Percentiles rank a stretch among this genome's conserved stretches.
Conservation (phyloP, 2,329 filamentous ascomycete genomes). For the Cladosporium sp. region DNA sequence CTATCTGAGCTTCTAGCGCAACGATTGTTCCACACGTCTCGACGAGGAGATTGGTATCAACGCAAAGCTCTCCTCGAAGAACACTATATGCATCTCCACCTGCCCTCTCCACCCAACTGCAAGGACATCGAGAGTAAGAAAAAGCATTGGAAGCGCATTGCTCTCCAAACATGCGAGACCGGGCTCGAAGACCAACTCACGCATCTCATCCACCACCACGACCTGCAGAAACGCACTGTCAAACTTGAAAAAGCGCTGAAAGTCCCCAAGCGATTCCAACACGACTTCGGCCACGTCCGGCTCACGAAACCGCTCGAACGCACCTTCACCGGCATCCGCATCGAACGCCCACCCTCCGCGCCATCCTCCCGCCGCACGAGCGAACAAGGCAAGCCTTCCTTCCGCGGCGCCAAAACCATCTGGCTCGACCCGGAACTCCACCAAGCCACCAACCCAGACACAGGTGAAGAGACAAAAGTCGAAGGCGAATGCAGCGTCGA, state of each 20-base stretch:
- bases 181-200: constrained; percentile 85
- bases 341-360: constrained; percentile 45
- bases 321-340: constrained; percentile 69
- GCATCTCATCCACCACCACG: constrained; percentile 89
- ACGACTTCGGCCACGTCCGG: constrained; percentile 85
- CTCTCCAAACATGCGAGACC: constrained; percentile 75
- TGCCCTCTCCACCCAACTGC: constrained; percentile 39
- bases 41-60: constrained; percentile 91
- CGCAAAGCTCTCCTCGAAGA: constrained; percentile 92
- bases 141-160: constrained; percentile 75
- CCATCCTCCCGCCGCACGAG: constrained; percentile 24
- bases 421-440: constrained; percentile 67
- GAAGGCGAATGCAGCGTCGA: constrained; percentile 81
- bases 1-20: constrained; percentile 74
- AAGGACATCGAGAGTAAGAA: constrained; percentile 60
- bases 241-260: constrained; percentile 85
- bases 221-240: constrained; percentile 86
- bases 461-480: constrained; percentile 6
- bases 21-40: constrained; percentile 76
- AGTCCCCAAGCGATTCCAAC: constrained; percentile 78
- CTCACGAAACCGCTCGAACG: constrained; percentile 73
- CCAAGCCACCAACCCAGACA: background rate
- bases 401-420: constrained; percentile 65
- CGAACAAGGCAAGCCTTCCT: constrained; percentile 31
- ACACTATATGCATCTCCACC: constrained; percentile 77